phyloP scores from a whole-genome alignment of 1,284 basidiomycete genomes.

The Singerocomus inundabilis region DNA sequence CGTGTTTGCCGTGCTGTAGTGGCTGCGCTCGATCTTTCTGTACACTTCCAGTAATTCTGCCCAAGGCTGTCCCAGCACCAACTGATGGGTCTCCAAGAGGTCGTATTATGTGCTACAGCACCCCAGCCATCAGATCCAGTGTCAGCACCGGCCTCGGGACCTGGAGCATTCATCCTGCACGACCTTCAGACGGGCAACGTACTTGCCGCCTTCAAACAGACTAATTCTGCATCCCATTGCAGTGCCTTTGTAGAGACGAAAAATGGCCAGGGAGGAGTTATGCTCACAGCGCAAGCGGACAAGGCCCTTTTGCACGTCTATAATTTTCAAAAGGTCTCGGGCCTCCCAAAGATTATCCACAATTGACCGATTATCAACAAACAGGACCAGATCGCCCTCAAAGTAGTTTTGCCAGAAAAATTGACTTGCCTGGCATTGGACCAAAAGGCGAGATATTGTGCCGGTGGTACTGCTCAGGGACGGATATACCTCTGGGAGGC shows the following conservation, averaged over 20 bases:
- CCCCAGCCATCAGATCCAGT: slow-evolving; percentile 42
- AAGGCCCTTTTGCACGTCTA: slow-evolving; percentile 81
- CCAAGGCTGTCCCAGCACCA: neutral
- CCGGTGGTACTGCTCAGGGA: slow-evolving; percentile 85
- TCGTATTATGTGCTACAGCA: slow-evolving; percentile 59
- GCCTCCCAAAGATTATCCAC: neutral
- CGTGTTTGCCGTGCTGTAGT: slow-evolving; percentile 2
- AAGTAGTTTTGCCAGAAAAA: slow-evolving; percentile 89
- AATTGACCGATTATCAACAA: slow-evolving; percentile 3
- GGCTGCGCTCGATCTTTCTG: slow-evolving; percentile 19
- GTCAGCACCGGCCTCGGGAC: slow-evolving; percentile 34
- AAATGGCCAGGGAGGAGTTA: slow-evolving; percentile 69
- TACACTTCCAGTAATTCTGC: slow-evolving; percentile 2
- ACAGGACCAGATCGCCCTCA: slow-evolving; percentile 84
- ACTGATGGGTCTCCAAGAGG: slow-evolving; percentile 64
- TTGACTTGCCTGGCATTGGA: slow-evolving; percentile 79
- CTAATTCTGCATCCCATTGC: slow-evolving; percentile 55
- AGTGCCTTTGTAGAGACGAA: slow-evolving; percentile 61
- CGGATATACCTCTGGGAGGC: slow-evolving; percentile 95
- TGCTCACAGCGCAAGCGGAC: slow-evolving; percentile 74
- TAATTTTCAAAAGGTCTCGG: slow-evolving; percentile 71
- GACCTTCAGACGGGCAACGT: slow-evolving; percentile 69
- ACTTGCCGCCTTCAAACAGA: slow-evolving; percentile 77
- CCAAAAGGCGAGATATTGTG: slow-evolving; percentile 72
- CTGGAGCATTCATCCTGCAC: slow-evolving; percentile 64